phyloP scores from a whole-genome alignment of 2,329 filamentous ascomycete species.

The Septoria petroselini region DNA sequence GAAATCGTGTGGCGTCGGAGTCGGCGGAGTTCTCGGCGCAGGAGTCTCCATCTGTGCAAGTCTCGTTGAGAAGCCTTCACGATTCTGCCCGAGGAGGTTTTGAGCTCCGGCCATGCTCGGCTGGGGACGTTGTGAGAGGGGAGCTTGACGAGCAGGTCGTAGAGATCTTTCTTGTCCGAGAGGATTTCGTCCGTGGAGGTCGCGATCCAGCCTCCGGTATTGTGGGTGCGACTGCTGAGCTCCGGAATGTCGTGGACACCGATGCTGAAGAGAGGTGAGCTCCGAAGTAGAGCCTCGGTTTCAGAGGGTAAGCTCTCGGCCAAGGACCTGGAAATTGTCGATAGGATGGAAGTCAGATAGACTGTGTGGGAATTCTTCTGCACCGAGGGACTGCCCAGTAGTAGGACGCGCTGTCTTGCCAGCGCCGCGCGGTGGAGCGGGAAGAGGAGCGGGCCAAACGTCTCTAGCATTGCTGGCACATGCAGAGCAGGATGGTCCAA shows the following conservation, averaged over 20 bases:
- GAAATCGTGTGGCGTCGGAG: conserved; percentile 38
- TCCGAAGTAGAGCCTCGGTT: conserved; percentile 56
- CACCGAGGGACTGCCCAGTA: conserved; percentile 82
- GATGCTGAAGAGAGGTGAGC: conserved; percentile 84
- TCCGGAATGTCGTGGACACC: conserved; percentile 89
- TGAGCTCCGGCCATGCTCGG: conserved; percentile 63
- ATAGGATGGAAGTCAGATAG: conserved; percentile 89
- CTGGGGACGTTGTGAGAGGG: conserved; percentile 29
- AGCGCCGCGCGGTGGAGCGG: conserved; percentile 85
- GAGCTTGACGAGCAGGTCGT: conserved; percentile 79
- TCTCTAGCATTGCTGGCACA: conserved; percentile 70
- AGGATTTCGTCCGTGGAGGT: conserved; percentile 95
- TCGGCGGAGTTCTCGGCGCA: conserved; percentile 46
- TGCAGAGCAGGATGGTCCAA: conserved; percentile 84
- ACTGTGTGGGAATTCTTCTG: conserved; percentile 81
- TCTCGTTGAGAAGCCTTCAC: conserved; percentile 89
- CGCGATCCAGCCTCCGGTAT: conserved; percentile 71
- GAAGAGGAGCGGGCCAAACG: conserved; percentile 88
- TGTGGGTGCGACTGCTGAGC: conserved; percentile 57
- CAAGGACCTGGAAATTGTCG: conserved; percentile 76
- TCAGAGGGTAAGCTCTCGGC: conserved; percentile 61
- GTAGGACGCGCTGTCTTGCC: conserved; percentile 79
- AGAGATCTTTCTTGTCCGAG: conserved; percentile 78
- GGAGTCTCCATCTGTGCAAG: conserved; percentile 70
- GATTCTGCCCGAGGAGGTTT: conserved; percentile 61